A percentile compares a stretch with the other conserved stretches of the same genome.
Evolutionary conservation across 352 stramenopile species (phyloP).

Genomic region (Pythium phragmiticola): DNA sequence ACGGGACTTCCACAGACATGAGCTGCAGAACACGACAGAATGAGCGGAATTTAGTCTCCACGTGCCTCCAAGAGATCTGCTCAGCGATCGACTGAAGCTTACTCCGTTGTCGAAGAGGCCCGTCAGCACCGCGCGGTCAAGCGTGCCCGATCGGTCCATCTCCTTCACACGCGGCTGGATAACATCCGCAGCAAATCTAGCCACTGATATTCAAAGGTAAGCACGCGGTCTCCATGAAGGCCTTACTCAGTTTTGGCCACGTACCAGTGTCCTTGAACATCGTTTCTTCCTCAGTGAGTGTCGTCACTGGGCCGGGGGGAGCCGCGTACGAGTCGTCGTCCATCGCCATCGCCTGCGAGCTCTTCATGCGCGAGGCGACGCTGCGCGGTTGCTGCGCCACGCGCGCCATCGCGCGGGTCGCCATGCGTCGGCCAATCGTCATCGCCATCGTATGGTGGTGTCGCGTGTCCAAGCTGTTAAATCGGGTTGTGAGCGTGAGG

Average conservation of each 20-base stretch:
- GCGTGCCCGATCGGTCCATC: constrained; percentile 92
- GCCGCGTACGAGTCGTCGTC: constrained; percentile 10
- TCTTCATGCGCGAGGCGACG: constrained; percentile 17
- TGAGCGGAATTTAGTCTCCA: background rate
- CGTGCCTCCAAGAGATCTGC: background rate
- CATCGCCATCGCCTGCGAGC: constrained; percentile 16
- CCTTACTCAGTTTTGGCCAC: background rate
- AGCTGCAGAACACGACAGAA: constrained; percentile 33
- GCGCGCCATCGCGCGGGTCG: constrained; percentile 6
- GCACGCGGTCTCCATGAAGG: background rate
- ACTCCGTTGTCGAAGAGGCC: constrained; percentile 91
- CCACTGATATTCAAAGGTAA: constrained; percentile 35
- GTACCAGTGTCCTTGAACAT: constrained; percentile 85
- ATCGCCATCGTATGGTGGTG: constrained; percentile 10
- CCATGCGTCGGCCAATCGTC: constrained; percentile 19
- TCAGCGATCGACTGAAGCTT: constrained; percentile 7
- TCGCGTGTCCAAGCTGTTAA: constrained; percentile 8
- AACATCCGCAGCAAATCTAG: constrained; percentile 82
- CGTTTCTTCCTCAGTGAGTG: constrained; percentile 68
- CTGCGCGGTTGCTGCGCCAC: background rate
- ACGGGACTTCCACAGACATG: constrained; percentile 96
- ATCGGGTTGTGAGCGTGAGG: constrained; percentile 10
- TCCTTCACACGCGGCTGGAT: constrained; percentile 86
- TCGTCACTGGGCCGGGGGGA: constrained; percentile 41
- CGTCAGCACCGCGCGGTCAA: constrained; percentile 88